Evolutionary conservation across 805 yeast species (phyloP), one percentile per base, ranked within the genome.

Genomic region (Metschnikowia reukaufii): DNA sequence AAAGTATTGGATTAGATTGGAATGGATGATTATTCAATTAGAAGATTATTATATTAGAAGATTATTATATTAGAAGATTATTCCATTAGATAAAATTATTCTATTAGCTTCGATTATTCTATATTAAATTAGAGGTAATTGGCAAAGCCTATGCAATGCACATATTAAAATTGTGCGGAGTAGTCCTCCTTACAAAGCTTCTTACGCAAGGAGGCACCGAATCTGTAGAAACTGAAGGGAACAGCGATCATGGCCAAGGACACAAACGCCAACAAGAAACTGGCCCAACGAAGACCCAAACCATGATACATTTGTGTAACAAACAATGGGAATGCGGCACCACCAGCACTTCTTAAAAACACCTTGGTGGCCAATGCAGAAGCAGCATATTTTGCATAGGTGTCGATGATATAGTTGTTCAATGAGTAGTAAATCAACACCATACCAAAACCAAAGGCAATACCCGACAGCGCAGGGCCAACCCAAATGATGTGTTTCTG

Each of bases 361-460:
- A 86, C 92, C 62, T 86, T 86, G 4, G 92, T 85, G 13, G 92
- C 92, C 56, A 86, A 73, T 0, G 94, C 94, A 49, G 84, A 76
- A 7, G 94, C 89, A 4, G 92, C 91, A 60, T 77, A 84, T 60
- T 84, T 81, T 44, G 88, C 85, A 67, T 90, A 89, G 33, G 96
- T 86, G 67, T 90, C 97, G 62, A 90, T 88, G 66, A 90, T 91
- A 61, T 91, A 88, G 68, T 86, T 86, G 70, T 86, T 79, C 50
- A 78, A 63, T 1, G 83, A 77, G 60, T 79, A 78, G 63, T 79
- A 79, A 51, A 79, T 75, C 54, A 79, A 67, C 44, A 79, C 83
- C 83, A 79, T 78, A 42, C 84, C 84, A 57, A 74, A 79, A 30
- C 84, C 84, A 58, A 79, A 79, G 0, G 82, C 81, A 35, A 79